These are phyloP conservation scores for Sechiopsis laciniata DNA, from an alignment of 306 rosid species.

Conservation along the genomic window DNA sequence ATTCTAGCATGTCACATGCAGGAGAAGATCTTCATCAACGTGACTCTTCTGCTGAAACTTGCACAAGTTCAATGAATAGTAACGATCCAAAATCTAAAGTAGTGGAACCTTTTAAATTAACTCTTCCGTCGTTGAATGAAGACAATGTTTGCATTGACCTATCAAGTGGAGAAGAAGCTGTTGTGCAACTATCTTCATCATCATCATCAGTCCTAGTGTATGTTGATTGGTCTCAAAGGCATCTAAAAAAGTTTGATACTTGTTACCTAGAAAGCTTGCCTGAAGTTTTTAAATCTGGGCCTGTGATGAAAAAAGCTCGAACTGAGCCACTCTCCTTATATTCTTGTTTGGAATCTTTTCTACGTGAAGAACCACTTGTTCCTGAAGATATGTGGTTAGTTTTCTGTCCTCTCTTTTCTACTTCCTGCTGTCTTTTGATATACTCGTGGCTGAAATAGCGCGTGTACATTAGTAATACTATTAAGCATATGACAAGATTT, in stretches of 20 bases:
- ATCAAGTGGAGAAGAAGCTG: constrained; percentile 62
- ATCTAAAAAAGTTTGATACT: constrained; percentile 61
- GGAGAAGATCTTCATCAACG: constrained; percentile 30
- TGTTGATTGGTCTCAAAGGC: constrained; percentile 79
- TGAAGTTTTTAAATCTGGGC: constrained; percentile 81
- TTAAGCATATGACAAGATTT: not conserved
- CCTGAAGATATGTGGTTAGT: constrained; percentile 99
- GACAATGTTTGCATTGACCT: constrained; percentile 68
- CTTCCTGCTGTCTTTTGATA: constrained; percentile 2
- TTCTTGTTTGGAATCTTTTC: constrained; percentile 91
- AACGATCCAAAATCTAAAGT: constrained; percentile 42
- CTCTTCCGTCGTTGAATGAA: constrained; percentile 73
- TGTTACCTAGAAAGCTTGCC: constrained; percentile 63
- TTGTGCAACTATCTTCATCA: constrained; percentile 47
- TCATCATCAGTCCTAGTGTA: constrained; percentile 56
- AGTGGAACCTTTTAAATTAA: constrained; percentile 38
- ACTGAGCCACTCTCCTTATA: constrained; percentile 89
- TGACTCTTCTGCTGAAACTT: constrained; percentile 32
- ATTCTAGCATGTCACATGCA: constrained; percentile 37
- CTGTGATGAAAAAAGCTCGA: constrained; percentile 84
- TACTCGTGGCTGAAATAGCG: not conserved
- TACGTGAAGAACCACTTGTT: constrained; percentile 95
- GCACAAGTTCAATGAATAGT: constrained; percentile 40
- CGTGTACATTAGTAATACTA: not conserved
- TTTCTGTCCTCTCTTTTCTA: constrained; percentile 20